phyloP scores from a whole-genome alignment of 2,329 filamentous ascomycete genomes.

The Shiraia bambusicola region DNA sequence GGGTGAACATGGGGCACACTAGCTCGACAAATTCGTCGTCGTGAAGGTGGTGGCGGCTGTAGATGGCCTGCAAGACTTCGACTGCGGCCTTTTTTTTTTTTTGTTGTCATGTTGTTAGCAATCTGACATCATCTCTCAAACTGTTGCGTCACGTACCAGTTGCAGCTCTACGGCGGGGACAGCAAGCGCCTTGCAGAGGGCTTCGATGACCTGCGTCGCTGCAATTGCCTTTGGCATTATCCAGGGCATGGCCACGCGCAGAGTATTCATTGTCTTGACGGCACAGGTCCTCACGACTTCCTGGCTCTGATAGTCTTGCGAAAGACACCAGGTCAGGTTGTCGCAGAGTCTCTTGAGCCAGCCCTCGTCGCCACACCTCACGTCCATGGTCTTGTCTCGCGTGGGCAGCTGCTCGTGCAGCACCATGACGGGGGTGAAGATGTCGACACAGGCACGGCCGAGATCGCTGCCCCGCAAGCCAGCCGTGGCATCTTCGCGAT shows the following conservation, averaged over 20 bases:
- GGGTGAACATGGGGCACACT: slow-evolving; percentile 75
- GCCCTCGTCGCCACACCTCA: slow-evolving; percentile 78
- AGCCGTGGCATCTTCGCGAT: slow-evolving; percentile 83
- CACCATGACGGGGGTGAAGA: slow-evolving; percentile 79
- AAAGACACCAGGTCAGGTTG: slow-evolving; percentile 73
- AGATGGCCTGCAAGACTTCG: slow-evolving; percentile 81
- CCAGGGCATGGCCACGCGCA: slow-evolving; percentile 83
- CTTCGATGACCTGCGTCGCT: slow-evolving; percentile 48
- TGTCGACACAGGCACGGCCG: slow-evolving; percentile 87
- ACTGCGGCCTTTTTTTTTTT: slow-evolving; percentile 62
- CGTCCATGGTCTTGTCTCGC: slow-evolving; percentile 66
- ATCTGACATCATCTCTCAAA: neutral
- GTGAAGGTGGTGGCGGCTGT: slow-evolving; percentile 70
- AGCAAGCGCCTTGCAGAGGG: slow-evolving; percentile 44
- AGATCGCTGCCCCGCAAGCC: slow-evolving; percentile 79
- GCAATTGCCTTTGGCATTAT: slow-evolving; percentile 80
- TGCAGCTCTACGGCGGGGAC: slow-evolving; percentile 40
- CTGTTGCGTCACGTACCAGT: slow-evolving; percentile 24
- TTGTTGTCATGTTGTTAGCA: slow-evolving; percentile 23
- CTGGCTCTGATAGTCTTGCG: slow-evolving; percentile 64
- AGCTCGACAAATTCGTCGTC: slow-evolving; percentile 77
- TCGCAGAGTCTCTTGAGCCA: slow-evolving; percentile 79
- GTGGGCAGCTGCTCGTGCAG: slow-evolving; percentile 75
- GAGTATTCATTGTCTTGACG: slow-evolving; percentile 72
- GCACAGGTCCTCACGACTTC: slow-evolving; percentile 69